Evolutionary conservation across 2,329 filamentous ascomycete species (phyloP).

Genomic region (Ilyonectria destructans): DNA sequence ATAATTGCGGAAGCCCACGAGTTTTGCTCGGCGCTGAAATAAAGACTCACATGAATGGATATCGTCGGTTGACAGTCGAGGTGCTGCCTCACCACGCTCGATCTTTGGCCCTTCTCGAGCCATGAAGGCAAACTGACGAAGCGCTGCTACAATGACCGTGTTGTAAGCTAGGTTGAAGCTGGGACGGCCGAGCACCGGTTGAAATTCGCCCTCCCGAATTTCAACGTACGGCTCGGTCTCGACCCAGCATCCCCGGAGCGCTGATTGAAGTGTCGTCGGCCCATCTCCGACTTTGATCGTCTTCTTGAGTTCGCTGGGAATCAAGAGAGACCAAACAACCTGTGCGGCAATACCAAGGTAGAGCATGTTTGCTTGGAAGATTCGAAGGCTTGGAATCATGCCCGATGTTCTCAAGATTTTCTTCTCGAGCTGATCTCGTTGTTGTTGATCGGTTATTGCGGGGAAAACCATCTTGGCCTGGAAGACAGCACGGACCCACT

Average conservation of each 20-base stretch:
- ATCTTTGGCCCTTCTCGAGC: neutral
- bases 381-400: neutral
- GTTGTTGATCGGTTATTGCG: neutral
- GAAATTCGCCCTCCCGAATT: conserved; percentile 4
- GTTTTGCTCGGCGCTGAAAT: neutral
- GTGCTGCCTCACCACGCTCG: neutral
- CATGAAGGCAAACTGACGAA: neutral
- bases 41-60: conserved; percentile 2
- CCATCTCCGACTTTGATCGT: neutral
- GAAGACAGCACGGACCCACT: neutral
- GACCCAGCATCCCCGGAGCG: neutral
- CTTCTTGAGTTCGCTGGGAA: conserved; percentile 2
- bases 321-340: neutral
- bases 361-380: neutral
- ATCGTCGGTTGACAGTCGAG: neutral
- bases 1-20: neutral
- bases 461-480: conserved; percentile 2
- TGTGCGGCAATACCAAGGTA: neutral
- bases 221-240: neutral
- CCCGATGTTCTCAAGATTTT: neutral
- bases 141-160: neutral
- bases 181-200: neutral
- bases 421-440: neutral
- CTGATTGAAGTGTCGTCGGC: neutral
- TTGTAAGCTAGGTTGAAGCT: conserved; percentile 3